A percentile compares a stretch with the other conserved stretches of the same genome.
Conservation (phyloP, 805 yeast species). For the Ogataea thermomethanolica region DNA sequence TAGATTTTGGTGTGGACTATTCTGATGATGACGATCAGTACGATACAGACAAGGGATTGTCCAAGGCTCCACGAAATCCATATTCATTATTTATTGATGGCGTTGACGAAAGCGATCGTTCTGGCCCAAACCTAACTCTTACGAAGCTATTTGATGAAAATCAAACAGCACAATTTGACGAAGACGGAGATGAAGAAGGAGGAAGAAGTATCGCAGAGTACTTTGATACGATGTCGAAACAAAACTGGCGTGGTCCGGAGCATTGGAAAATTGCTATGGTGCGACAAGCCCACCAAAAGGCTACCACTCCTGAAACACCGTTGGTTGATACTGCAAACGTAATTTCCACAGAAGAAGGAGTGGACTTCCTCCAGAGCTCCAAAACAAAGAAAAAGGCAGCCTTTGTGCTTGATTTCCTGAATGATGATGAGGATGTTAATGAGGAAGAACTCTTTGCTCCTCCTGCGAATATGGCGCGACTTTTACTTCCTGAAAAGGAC, state of each 20-base stretch:
- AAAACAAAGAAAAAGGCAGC: constrained; percentile 12
- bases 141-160: constrained; percentile 33
- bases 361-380: constrained; percentile 5
- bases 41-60: constrained; percentile 19
- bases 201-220: constrained; percentile 59
- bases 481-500: constrained; percentile 25
- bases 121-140: constrained; percentile 32
- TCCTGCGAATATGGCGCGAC: constrained; percentile 22
- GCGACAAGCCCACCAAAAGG: constrained; percentile 12
- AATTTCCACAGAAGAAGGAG: constrained; percentile 1
- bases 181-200: constrained; percentile 31
- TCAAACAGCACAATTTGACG: constrained; percentile 20
- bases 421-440: constrained; percentile 22
- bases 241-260: constrained; percentile 88
- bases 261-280: constrained; percentile 78
- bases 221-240: constrained; percentile 67
- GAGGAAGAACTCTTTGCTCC: constrained; percentile 28
- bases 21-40: constrained; percentile 24
- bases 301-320: constrained; percentile 1
- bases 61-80: constrained; percentile 26
- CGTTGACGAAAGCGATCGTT: constrained; percentile 26
- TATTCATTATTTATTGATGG: constrained; percentile 32
- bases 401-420: constrained; percentile 28
- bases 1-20: constrained; percentile 19
- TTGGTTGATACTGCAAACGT: not conserved